Base-by-base conservation (phyloP, 2,329 filamentous ascomycete genomes). In the Diaporthe longicolla region DNA sequence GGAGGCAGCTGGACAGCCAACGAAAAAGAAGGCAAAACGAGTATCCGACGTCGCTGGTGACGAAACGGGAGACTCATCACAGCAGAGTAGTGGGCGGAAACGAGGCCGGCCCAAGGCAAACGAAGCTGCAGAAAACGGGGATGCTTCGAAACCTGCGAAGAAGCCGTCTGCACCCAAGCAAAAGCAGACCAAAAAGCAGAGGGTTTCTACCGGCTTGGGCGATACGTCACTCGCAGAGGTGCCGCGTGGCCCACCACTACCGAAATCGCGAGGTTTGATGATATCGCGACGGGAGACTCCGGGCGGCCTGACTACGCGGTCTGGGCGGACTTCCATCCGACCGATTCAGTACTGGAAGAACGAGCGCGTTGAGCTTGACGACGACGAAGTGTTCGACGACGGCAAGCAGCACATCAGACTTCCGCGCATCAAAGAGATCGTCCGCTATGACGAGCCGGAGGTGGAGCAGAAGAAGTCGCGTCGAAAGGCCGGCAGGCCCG, bases 281-380 rank as follows among this genome's bases (percentile, higher is more conserved):
- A 89, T 89, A 68, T 81, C 87, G 70, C 86, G 87, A 55, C 85
- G 85, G 43, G 84, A 86, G 74, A 57, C 76, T 6, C 79, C 77
- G 1, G 80, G 78, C 48, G 85, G 89, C 76, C 86, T 87, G 40
- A 89, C 87, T 58, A 94, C 92, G 68, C 92, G 95, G 71, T 96
- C 93, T 17, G 95, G 95, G 2, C 91, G 97, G 73, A 90, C 91
- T 70, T 94, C 94, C 13, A 92, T 94, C 76, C 90, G 91, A 75
- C 97, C 95, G 0, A 84, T 98, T 45, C 91, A 94, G 35, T 97
- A 89, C 81, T 98, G 96, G 96, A 92, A 92, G 78, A 95, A 95
- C 77, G 96, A 98, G 81, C 90, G 90, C 71, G 90, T 93, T 61
- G 89, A 95, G 29, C 94, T 92, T 79, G 91, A 92, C 69, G 86